Evolutionary conservation across 805 yeast genomes (phyloP), one percentile per base, ranked within the genome.

Genomic region (Maudiozyma barnettii): DNA sequence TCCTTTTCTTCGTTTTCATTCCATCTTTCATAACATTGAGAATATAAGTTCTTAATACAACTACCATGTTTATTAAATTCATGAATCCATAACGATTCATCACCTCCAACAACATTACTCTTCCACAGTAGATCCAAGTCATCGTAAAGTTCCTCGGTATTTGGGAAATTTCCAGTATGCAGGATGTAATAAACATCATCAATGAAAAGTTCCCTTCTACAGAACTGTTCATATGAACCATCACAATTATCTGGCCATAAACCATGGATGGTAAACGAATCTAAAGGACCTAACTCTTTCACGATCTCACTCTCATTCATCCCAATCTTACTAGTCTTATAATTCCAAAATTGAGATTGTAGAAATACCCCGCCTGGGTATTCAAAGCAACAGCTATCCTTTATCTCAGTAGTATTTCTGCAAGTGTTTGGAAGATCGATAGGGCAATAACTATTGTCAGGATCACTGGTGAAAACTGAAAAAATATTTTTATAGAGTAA

Each of bases 11-110:
- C 43, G 10, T 42, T 47, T 14, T 51, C 45, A 21, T 54, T 50
- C 65, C 68, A 62, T 18, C 62, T 56, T 6, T 66, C 67, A 64
- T 88, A 89, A 64, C 98, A 90, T 4, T 64, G 55, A 3, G 93
- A 85, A 47, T 74, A 77, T 41, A 90, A 69, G 1, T 96, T 88
- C 43, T 81, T 77, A 74, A 89, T 81, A 67, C 97, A 90, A 9
- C 96, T 88, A 21, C 90, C 97, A 62, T 90, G 98, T 63, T 90
- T 90, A 69, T 90, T 89, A 73, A 77, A 90, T 66, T 90, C 97
- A 65, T 90, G 96, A 33, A 76, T 73, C 98, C 98, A 90, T 44
- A 90, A 68, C 5, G 73, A 61, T 49, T 77, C 81, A 60, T 84
- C 91, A 48, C 76, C 63, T 10, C 87, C 87, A 44, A 77, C 78